Conservation (phyloP, 176 grass and related monocot genomes). For the Triticum monococcum region DNA sequence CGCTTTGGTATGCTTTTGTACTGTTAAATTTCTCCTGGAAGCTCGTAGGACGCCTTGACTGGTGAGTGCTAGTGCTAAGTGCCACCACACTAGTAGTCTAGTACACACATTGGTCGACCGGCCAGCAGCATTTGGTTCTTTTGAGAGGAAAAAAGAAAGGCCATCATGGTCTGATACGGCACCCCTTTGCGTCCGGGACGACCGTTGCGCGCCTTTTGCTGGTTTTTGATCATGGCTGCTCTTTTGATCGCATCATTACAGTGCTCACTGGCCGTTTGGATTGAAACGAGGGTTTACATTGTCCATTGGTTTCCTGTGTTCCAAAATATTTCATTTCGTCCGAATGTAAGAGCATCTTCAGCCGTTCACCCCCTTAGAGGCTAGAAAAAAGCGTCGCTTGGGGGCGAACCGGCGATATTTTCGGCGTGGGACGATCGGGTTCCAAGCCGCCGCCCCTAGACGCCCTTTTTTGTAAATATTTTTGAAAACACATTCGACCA, state of each 20-base stretch:
- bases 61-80: neutral
- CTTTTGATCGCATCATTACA: neutral
- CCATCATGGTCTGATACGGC: constrained; percentile 1
- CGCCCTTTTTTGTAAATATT: too few relatives aligned
- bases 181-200: neutral
- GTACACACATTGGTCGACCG: neutral
- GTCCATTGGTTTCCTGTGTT: too few relatives aligned
- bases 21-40: neutral
- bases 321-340: too few relatives aligned
- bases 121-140: constrained; percentile 46
- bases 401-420: too few relatives aligned
- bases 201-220: constrained; percentile 34
- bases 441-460: too few relatives aligned
- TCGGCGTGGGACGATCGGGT: too few relatives aligned
- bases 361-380: too few relatives aligned
- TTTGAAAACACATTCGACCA: too few relatives aligned
- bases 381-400: too few relatives aligned
- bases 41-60: neutral
- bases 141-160: constrained; percentile 29
- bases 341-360: too few relatives aligned
- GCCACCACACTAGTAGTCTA: neutral
- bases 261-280: neutral
- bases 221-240: neutral
- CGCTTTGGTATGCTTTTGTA: constrained; percentile 5
- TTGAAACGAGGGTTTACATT: neutral